Conservation (phyloP, 306 rosid genomes). For the Alnus glutinosa region DNA sequence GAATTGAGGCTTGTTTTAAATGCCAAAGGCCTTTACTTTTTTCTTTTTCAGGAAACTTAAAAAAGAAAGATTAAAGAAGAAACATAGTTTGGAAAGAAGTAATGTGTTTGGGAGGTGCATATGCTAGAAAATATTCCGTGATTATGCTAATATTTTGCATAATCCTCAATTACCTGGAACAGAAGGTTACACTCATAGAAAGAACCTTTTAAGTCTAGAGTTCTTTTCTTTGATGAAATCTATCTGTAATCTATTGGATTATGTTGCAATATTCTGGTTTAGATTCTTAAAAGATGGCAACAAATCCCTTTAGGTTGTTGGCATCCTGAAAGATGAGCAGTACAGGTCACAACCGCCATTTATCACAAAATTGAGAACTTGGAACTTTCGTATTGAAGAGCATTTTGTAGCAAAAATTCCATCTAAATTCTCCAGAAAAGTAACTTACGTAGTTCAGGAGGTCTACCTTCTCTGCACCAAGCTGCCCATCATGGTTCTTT, state of each 20-base stretch:
- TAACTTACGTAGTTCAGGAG: constrained; percentile 76
- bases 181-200: not conserved
- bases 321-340: no score
- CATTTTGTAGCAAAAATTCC: not conserved
- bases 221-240: not conserved
- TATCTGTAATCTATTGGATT: not conserved
- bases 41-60: not conserved
- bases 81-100: not conserved
- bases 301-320: not conserved
- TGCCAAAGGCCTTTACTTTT: not conserved
- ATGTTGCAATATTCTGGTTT: not conserved
- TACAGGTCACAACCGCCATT: not conserved
- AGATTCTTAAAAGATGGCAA: not conserved
- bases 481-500: constrained; percentile 53
- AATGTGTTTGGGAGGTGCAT: not conserved
- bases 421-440: not conserved
- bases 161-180: not conserved
- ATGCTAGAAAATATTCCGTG: not conserved
- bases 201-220: not conserved
- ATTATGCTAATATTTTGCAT: not conserved
- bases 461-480: constrained; percentile 62
- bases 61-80: not conserved
- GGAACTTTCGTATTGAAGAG: not conserved
- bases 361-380: not conserved
- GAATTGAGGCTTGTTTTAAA: not conserved